Evolutionary conservation across 2,329 filamentous ascomycete species (phyloP), one percentile per base, ranked within the genome.

Genomic region (Talaromyces sp.): DNA sequence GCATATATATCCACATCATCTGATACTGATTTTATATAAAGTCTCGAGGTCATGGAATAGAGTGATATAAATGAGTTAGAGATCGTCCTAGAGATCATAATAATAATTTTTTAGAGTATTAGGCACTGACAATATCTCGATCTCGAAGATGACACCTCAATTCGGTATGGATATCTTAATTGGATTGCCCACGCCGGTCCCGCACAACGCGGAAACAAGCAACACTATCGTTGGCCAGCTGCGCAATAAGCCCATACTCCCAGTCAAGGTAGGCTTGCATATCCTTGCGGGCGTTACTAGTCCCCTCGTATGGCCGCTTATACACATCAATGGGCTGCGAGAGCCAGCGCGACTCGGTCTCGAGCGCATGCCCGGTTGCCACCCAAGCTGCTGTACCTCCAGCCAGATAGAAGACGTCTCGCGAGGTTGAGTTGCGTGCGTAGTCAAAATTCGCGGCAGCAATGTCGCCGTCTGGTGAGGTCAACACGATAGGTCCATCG

Each of bases 221-320:
- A 31, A 31, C 27, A 6, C 27, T 6, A 6, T 31, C 27, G 1
- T 31, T 31, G 8, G 27, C 27, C 27, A 31, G 7, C 27, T 31
- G 27, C 4, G 27, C 27, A 6, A 31, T 31, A 31, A 31, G 69
- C n/a, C 71, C 71, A 68, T 74, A 72, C 58, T 75, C 73, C 73
- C 73, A 75, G 56, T 74, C 73, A n/a, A 75, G 70, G 62, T 75
- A 75, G 3, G 64, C 71, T 50, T 73, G 71, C 73, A 75, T 75
- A 52, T 71, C 69, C 59, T 74, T 69, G 19, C 69, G 63, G 8
- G 70, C 69, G 19, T 74, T 74, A 27, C 67, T 70, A 2, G 72
- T 74, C 2, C 73, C 73, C 66, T 75, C 73, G 39, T 75, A 75
- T 3, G 73, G 73, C 27, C 73, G 63, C 57, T 74, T 73, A 62